Evolutionary conservation across 2,329 filamentous ascomycete species (phyloP).

Genomic region (Aspergillus fumigatus): DNA sequence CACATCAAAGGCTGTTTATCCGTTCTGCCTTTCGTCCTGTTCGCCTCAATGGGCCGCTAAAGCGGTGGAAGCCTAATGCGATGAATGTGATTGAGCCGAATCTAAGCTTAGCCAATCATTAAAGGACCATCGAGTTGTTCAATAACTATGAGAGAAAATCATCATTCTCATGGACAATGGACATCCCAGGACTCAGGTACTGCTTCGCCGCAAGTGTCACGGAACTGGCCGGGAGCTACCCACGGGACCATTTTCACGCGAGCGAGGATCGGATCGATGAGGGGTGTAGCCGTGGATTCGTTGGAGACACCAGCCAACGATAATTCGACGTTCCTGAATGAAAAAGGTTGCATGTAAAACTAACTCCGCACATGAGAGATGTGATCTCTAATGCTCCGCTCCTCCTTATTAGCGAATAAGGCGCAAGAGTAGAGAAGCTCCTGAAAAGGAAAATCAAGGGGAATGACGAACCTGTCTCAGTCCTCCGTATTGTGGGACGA

Average conservation of each 20-base stretch:
- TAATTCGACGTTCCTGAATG: neutral
- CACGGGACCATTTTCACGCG: conserved; percentile 17
- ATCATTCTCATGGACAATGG: neutral
- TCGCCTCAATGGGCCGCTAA: neutral
- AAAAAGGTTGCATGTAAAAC: neutral
- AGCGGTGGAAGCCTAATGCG: neutral
- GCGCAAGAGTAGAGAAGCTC: neutral
- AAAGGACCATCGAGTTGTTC: neutral
- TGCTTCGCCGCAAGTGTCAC: conserved; percentile 1
- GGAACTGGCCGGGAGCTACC: conserved; percentile 18
- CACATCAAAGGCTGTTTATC: neutral
- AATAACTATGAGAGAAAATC: neutral
- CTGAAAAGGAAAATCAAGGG: neutral
- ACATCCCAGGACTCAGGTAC: neutral
- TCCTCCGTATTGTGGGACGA: neutral
- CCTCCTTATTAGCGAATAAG: neutral
- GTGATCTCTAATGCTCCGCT: neutral
- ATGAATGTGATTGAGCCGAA: neutral
- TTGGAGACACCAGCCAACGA: conserved; percentile 1
- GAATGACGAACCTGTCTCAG: neutral
- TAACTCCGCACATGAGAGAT: neutral
- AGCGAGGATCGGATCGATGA: conserved; percentile 17
- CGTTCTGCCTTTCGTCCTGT: neutral
- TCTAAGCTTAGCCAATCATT: neutral
- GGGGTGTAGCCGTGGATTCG: conserved; percentile 6